A percentile compares a stretch with the other conserved stretches of the same genome.
These are phyloP conservation scores for Conticribra guillardii DNA, from an alignment of 108 stramenopile genomes.

Conservation along the genomic window DNA sequence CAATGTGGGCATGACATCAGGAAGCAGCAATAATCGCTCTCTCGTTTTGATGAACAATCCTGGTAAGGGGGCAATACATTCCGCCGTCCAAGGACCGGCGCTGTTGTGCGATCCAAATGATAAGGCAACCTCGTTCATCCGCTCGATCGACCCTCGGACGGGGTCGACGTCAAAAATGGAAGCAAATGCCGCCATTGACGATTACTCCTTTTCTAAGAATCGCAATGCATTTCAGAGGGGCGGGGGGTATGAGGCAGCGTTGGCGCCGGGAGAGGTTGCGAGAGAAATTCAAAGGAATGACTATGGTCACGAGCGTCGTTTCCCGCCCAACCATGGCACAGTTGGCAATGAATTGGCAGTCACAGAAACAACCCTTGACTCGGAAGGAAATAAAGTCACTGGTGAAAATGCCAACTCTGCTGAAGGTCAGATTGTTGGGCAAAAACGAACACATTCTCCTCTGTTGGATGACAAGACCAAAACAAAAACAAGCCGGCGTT, in stretches of 20 bases:
- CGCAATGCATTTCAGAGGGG: slow-evolving; percentile 71
- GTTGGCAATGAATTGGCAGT: slow-evolving; percentile 1
- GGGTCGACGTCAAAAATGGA: slow-evolving; percentile 41
- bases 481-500: slow-evolving; percentile 42
- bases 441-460: slow-evolving; percentile 7
- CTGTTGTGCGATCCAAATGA: slow-evolving; percentile 59
- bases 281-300: slow-evolving; percentile 53
- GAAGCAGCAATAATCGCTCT: not conserved
- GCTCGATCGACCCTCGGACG: slow-evolving; percentile 32
- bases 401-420: slow-evolving; percentile 1
- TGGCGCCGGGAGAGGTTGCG: slow-evolving; percentile 47
- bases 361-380: not conserved
- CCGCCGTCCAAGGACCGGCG: slow-evolving; percentile 62
- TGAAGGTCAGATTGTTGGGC: not conserved
- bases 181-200: slow-evolving; percentile 63
- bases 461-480: slow-evolving; percentile 4
- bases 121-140: slow-evolving; percentile 41
- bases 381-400: no score
- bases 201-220: slow-evolving; percentile 62
- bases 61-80: not conserved
- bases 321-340: slow-evolving; percentile 39
- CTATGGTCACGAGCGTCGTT: slow-evolving; percentile 31
- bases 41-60: not conserved
- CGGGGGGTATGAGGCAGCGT: slow-evolving; percentile 50
- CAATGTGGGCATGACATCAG: not conserved